Conservation (phyloP, 768 basidiomycete genomes). For the Mycena floridula region DNA sequence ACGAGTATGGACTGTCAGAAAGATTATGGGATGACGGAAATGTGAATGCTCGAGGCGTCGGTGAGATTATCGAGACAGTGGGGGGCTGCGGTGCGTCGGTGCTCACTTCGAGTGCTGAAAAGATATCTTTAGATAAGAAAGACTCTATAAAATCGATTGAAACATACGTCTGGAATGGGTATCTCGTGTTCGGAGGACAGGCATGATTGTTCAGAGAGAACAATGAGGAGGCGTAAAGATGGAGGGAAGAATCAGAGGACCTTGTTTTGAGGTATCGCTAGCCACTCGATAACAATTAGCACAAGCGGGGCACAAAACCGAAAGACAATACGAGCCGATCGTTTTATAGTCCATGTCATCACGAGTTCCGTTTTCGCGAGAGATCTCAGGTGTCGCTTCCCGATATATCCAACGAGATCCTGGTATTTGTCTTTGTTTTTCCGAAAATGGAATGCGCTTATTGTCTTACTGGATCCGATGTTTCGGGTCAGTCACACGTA, state of each 20-base stretch:
- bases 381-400: constrained; percentile 6
- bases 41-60: constrained; percentile 66
- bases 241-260: constrained; percentile 17
- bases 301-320: constrained; percentile 54
- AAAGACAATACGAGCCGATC: constrained; percentile 36
- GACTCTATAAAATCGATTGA: constrained; percentile 3
- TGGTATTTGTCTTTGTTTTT: constrained; percentile 26
- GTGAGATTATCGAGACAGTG: constrained; percentile 55
- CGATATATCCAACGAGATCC: constrained; percentile 29
- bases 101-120: constrained; percentile 67
- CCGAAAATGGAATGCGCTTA: constrained; percentile 23
- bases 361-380: constrained; percentile 1
- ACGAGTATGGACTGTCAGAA: constrained; percentile 63
- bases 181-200: constrained; percentile 75
- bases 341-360: not conserved
- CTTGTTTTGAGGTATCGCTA: constrained; percentile 40
- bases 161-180: constrained; percentile 47
- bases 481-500: constrained; percentile 24
- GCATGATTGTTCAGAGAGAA: constrained; percentile 50
- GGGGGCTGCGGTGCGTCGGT: constrained; percentile 55
- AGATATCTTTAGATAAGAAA: constrained; percentile 12
- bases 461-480: constrained; percentile 34
- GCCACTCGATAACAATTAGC: constrained; percentile 57
- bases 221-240: constrained; percentile 15
- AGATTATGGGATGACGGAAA: constrained; percentile 59